Base-by-base conservation (phyloP, 352 stramenopile genomes). In the Elongisporangium undulatum region DNA sequence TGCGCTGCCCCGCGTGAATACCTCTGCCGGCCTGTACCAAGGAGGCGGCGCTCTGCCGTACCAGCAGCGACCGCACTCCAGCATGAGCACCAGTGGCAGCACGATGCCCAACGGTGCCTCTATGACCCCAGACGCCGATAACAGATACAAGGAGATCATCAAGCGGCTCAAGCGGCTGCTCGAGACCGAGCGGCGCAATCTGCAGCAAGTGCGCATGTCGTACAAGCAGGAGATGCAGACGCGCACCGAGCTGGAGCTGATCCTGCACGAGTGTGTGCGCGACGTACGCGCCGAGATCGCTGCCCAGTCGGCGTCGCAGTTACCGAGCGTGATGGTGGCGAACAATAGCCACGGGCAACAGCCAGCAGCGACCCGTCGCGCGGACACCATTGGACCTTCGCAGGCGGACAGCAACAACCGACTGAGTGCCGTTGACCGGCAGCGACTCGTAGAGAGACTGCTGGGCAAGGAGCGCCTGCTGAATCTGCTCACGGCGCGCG, bases 111-210 rank as follows among this genome's bases (percentile, higher is more conserved):
- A 24, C 9, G 24, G 41, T 12, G 26, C 49, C 8, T 48, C 49
- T 0, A 15, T 66, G 24, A 19, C 51, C n/a, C 60, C 72, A 0
- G 74, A 91, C 34, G 64, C 72, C 0, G 82, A 96, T 65, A 85
- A 77, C 51, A 77, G 87, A 17, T 97, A 97, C 74, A 97, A 97
- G 64, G 90, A 97, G 55, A 94, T 97, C 55, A 96, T 97, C 64
- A 95, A 95, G 68, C 74, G 90, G 8, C 69, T 97, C 22, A 97
- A 97, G 71, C 78, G 88, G 7, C 67, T 97, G 41, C 69, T 97
- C 7, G 90, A 97, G 48, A 76, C 85, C 13, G 91, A 97, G 71
- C 66, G 88, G 24, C 74, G 78, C 16, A 96, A 94, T 26, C 58
- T 96, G 24, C 74, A 87, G 58, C 77, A 96, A 56, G 87, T 92